Percentiles rank a stretch among this genome's conserved stretches.
Evolutionary conservation across 2,329 filamentous ascomycete species (phyloP).

Genomic region (Fusarium sp.): DNA sequence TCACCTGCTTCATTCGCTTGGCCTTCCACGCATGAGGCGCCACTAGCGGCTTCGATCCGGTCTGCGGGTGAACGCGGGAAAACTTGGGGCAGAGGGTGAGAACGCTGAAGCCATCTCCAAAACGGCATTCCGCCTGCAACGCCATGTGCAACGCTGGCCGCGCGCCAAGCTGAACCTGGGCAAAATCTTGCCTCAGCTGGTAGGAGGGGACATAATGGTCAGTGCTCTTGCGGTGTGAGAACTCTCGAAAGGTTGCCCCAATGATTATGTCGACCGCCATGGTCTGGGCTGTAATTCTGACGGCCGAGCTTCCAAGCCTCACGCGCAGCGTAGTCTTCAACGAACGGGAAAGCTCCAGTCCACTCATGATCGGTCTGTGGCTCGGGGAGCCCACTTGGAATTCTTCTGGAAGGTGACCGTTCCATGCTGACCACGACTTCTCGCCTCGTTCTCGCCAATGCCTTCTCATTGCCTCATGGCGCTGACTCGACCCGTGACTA

Average conservation of each 20-base stretch:
- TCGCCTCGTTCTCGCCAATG: conserved; percentile 18
- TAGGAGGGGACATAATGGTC: not conserved
- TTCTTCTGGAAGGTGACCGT: conserved; percentile 42
- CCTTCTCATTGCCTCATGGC: not conserved
- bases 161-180: not conserved
- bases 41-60: conserved; percentile 38
- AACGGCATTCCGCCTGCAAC: conserved; percentile 30
- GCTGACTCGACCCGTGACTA: not conserved
- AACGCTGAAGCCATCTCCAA: conserved; percentile 25
- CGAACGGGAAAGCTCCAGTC: conserved; percentile 18
- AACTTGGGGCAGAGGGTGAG: conserved; percentile 11
- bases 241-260: not conserved
- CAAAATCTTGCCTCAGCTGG: not conserved
- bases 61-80: conserved; percentile 42
- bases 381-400: conserved; percentile 37
- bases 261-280: conserved; percentile 23
- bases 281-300: conserved; percentile 25
- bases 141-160: conserved; percentile 26
- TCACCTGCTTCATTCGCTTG: conserved; percentile 23
- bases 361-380: conserved; percentile 19
- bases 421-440: conserved; percentile 24
- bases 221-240: not conserved
- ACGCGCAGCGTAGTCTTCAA: conserved; percentile 26
- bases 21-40: conserved; percentile 35
- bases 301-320: conserved; percentile 25